Evolutionary conservation across 495 filamentous ascomycete species (phyloP), one percentile per base, ranked within the genome.

Genomic region (Talaromyces thailandensis): DNA sequence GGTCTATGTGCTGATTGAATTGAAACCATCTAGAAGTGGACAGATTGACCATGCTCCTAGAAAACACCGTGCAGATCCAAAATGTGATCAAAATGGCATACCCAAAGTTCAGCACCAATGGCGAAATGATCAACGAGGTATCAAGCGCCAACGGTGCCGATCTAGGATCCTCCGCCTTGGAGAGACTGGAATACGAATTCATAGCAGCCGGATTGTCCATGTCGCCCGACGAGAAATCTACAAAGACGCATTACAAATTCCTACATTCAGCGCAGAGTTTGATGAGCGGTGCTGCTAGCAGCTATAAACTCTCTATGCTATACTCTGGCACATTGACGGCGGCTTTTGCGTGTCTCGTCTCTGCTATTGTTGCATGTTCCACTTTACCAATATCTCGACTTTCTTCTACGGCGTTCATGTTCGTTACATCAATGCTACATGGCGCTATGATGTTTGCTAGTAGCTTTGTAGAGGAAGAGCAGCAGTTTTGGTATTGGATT

Each of bases 391-490:
- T 55, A 21, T 64, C 65, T 18, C 62, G 60, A 23, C 68, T 51
- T 14, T 65, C 65, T 56, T 52, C 75, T 1, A 69, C 72, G 1
- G 23, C 66, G 1, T 77, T 79, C 58, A 64, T 78, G 58, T 37
- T 66, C 5, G 59, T 73, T n/a, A 68, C 68, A 61, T 62, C 83
- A 1, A 8, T 87, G 1, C 69, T 82, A 0, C 96, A 96, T 70
- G 84, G 86, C 9, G 70, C 81, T 31, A 93, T 96, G 88, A 98
- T 97, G 92, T 98, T 98, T 74, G 92, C 93, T 29, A 96, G 90
- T 71, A 96, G 92, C 70, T 98, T 92, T 69, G 91, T 99, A 25
- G 94, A 99, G 70, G 94, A 99, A 73, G 94, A 99, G 70, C 94
- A 98, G 25, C 88, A 97, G 64, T 96, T 96, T 72, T 99, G 94